Conservation (phyloP, 257 asterid species). For the Ilex aquifolium region DNA sequence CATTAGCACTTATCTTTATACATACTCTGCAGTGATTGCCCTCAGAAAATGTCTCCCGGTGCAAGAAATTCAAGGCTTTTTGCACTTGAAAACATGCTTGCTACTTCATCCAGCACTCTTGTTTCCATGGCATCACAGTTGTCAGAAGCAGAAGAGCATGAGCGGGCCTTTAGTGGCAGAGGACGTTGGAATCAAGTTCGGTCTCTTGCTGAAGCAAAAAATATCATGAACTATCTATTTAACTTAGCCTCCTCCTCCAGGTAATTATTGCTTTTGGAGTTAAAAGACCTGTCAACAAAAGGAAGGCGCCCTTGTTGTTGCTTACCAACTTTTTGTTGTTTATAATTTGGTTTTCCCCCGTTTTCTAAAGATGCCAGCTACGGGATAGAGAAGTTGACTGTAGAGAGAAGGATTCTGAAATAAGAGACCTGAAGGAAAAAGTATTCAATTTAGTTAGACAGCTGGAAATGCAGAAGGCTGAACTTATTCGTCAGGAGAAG, state of each 20-base stretch:
- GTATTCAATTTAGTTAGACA: slow-evolving; percentile 65
- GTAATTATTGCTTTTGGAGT: slow-evolving; percentile 28
- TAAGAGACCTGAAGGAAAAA: slow-evolving; percentile 82
- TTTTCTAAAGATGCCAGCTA: slow-evolving; percentile 52
- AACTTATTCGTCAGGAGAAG: slow-evolving; percentile 53
- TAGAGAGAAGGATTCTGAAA: slow-evolving; percentile 83
- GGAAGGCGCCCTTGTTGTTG: not conserved
- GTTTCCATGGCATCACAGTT: slow-evolving; percentile 96
- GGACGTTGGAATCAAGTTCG: slow-evolving; percentile 97
- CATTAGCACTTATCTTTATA: slow-evolving; percentile 1
- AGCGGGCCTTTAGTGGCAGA: slow-evolving; percentile 83
- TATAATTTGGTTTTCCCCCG: slow-evolving; percentile 1
- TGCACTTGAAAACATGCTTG: slow-evolving; percentile 94
- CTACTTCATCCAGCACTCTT: slow-evolving; percentile 85
- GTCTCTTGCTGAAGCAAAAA: slow-evolving; percentile 79
- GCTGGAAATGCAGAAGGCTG: slow-evolving; percentile 62
- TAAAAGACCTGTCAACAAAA: not conserved
- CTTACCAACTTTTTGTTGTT: slow-evolving; percentile 3
- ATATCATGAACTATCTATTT: slow-evolving; percentile 76
- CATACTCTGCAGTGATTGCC: slow-evolving; percentile 39
- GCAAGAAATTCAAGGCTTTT: slow-evolving; percentile 83
- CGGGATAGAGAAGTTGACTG: slow-evolving; percentile 81
- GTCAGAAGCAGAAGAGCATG: slow-evolving; percentile 98
- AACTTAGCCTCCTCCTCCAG: slow-evolving; percentile 79
- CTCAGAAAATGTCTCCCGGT: slow-evolving; percentile 85